phyloP scores from a whole-genome alignment of 164 flowering plant species.

The Annona cherimola region DNA sequence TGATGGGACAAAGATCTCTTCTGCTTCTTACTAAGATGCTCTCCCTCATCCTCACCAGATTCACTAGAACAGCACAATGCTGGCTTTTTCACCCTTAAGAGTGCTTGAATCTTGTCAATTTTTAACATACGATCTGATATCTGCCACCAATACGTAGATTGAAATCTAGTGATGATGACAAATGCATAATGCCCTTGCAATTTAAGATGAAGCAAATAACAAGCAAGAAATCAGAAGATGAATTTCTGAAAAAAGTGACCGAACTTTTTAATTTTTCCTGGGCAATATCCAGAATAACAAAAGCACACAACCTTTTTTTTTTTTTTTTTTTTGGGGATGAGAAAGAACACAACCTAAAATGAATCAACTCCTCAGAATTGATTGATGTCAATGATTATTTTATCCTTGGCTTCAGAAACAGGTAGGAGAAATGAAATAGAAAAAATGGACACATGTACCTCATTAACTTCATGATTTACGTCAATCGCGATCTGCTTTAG shows the following conservation, averaged over 20 bases:
- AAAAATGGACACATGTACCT: conserved; percentile 33
- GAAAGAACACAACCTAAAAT: too few relatives aligned
- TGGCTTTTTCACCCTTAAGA: conserved; percentile 21
- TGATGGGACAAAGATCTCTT: conserved; percentile 27
- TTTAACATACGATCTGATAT: conserved; percentile 40
- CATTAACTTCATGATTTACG: conserved; percentile 60
- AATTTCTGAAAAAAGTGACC: background rate
- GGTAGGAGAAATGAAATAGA: background rate
- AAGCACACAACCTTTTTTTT: background rate
- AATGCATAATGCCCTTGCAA: background rate
- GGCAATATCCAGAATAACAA: background rate
- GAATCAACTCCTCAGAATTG: too few relatives aligned
- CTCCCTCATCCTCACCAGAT: conserved; percentile 15
- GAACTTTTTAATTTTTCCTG: background rate
- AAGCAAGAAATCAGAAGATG: background rate
- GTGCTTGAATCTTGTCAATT: conserved; percentile 24
- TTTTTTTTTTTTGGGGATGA: too few relatives aligned
- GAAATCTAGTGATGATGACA: background rate
- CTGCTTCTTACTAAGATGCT: conserved; percentile 32
- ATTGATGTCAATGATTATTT: too few relatives aligned
- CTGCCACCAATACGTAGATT: conserved; percentile 28
- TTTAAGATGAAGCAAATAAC: background rate
- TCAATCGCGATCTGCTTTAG: conserved; percentile 41
- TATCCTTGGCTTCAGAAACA: too few relatives aligned
- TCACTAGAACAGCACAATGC: conserved; percentile 11